Percentiles rank a stretch among this genome's conserved stretches.
Evolutionary conservation across 2,329 filamentous ascomycete genomes (phyloP).

Genomic region (Cadophora luteo-olivacea): DNA sequence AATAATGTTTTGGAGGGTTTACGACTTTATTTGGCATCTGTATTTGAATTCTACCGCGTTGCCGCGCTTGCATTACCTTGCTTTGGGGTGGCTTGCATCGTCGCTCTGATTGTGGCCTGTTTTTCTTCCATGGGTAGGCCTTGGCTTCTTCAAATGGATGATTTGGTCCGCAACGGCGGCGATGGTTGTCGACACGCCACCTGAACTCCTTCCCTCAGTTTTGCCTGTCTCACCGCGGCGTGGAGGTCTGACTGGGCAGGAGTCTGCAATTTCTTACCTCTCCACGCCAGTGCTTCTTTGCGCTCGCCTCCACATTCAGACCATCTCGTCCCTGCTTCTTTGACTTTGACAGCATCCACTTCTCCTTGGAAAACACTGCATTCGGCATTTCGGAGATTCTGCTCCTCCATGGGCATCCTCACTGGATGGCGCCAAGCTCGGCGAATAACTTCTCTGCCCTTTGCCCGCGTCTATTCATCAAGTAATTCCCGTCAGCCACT

Average conservation of each 20-base stretch:
- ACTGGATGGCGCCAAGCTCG: background rate
- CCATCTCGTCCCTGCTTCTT: background rate
- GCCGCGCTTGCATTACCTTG: conserved; percentile 12
- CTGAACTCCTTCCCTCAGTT: background rate
- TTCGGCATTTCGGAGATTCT: conserved; percentile 14
- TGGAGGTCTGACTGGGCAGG: conserved; percentile 11
- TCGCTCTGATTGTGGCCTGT: conserved; percentile 10
- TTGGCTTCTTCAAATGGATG: conserved; percentile 12
- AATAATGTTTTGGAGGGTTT: background rate
- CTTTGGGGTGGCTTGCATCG: conserved; percentile 5
- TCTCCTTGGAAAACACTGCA: background rate
- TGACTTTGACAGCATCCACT: conserved; percentile 3
- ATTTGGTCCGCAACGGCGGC: background rate
- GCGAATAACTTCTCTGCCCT: background rate
- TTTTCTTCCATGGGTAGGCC: conserved; percentile 14
- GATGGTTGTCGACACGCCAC: background rate
- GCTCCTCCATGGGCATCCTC: background rate
- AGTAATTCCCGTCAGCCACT: background rate
- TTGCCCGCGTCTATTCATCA: background rate
- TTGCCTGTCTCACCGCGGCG: conserved; percentile 3
- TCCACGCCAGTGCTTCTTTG: background rate
- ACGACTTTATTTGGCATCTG: background rate
- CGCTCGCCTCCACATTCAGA: conserved; percentile 12
- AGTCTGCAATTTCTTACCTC: conserved; percentile 12
- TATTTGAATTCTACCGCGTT: background rate